phyloP scores from a whole-genome alignment of 2,329 filamentous ascomycete species.

The Aureobasidium sp. region DNA sequence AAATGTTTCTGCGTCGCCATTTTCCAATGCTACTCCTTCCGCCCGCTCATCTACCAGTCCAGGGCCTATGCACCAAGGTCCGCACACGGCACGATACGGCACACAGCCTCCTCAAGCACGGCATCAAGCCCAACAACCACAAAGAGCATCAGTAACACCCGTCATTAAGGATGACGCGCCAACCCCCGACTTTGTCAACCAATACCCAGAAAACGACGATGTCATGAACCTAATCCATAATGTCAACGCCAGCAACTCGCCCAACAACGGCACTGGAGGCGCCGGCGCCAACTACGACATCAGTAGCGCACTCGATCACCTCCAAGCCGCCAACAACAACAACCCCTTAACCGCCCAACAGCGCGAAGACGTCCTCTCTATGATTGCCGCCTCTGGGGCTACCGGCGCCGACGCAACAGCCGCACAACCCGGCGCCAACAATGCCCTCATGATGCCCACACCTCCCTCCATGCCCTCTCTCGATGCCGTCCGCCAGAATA shows the following conservation, averaged over 20 bases:
- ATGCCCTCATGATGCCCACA: slow-evolving; percentile 50
- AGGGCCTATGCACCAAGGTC: slow-evolving; percentile 6
- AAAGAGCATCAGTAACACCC: slow-evolving; percentile 24
- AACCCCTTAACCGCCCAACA: slow-evolving; percentile 42
- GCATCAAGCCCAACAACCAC: slow-evolving; percentile 5
- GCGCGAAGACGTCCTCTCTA: slow-evolving; percentile 40
- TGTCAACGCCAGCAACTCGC: slow-evolving; percentile 34
- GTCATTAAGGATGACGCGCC: slow-evolving; percentile 36
- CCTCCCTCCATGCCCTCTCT: slow-evolving; percentile 51
- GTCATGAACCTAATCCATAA: slow-evolving; percentile 46
- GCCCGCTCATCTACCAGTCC: slow-evolving; percentile 16
- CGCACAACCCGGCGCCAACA: slow-evolving; percentile 37
- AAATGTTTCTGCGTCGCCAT: slow-evolving; percentile 22
- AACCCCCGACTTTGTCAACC: slow-evolving; percentile 30
- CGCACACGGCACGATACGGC: background rate
- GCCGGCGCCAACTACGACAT: slow-evolving; percentile 34
- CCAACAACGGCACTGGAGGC: slow-evolving; percentile 25
- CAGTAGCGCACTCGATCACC: slow-evolving; percentile 40
- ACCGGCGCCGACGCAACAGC: slow-evolving; percentile 17
- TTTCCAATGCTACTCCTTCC: slow-evolving; percentile 17
- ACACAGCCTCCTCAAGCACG: background rate
- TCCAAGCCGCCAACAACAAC: slow-evolving; percentile 37
- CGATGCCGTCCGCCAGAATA: slow-evolving; percentile 59
- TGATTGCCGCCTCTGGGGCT: slow-evolving; percentile 38
- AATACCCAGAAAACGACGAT: slow-evolving; percentile 38